Percentiles rank a stretch among this genome's conserved stretches.
Evolutionary conservation across 1,284 basidiomycete genomes (phyloP).

Genomic region (Anthracocystis walkeri): DNA sequence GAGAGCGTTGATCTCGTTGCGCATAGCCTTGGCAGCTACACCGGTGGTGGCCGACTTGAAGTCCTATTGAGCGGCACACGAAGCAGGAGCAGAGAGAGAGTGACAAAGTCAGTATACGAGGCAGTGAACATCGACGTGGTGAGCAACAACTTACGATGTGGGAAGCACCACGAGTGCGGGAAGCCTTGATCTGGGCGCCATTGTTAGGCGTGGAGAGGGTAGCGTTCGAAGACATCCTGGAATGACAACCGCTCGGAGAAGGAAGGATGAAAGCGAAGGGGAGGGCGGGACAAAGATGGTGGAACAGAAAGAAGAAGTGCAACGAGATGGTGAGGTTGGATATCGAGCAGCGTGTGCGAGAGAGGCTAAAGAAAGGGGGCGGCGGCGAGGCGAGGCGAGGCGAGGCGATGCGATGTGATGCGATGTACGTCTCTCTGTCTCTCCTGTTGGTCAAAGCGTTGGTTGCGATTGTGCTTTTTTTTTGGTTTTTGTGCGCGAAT

Average conservation of each 20-base stretch:
- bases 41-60: slow-evolving; percentile 99
- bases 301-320: background rate
- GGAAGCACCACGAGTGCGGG: slow-evolving; percentile 66
- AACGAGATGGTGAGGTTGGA: background rate
- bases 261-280: background rate
- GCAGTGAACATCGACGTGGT: background rate
- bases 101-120: background rate
- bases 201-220: slow-evolving; percentile 64
- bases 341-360: slow-evolving; percentile 6
- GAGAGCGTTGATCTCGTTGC: slow-evolving; percentile 95
- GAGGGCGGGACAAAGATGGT: slow-evolving; percentile 6
- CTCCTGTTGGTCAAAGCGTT: background rate
- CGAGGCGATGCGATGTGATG: slow-evolving; percentile 13
- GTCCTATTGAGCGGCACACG: slow-evolving; percentile 71
- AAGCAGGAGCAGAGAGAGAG: background rate
- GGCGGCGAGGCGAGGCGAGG: background rate
- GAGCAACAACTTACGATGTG: slow-evolving; percentile 64
- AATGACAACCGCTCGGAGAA: slow-evolving; percentile 4
- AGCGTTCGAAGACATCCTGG: slow-evolving; percentile 54
- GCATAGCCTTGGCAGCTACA: slow-evolving; percentile 96
- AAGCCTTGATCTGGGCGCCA: slow-evolving; percentile 63
- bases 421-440: slow-evolving; percentile 14
- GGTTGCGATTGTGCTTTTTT: slow-evolving; percentile 1
- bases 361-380: background rate
- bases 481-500: slow-evolving; percentile 5